These are phyloP conservation scores for Amanita fuliginea DNA, from an alignment of 768 basidiomycete species.

Conservation along the genomic window DNA sequence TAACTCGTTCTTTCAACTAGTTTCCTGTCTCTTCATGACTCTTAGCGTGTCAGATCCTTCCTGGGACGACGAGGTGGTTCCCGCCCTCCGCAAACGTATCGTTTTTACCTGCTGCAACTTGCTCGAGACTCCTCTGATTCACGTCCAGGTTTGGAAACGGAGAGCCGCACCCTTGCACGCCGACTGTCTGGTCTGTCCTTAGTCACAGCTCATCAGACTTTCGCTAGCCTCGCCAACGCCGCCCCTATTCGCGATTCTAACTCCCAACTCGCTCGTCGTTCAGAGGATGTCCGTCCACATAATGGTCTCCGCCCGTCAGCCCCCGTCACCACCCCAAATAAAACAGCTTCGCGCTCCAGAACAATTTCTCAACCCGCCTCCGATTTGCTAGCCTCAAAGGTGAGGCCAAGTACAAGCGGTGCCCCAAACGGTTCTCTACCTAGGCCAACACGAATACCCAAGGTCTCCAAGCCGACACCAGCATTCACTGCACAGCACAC, in stretches of 20 bases:
- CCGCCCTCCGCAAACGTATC: constrained; percentile 69
- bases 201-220: constrained; percentile 27
- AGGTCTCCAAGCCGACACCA: constrained; percentile 20
- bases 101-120: constrained; percentile 9
- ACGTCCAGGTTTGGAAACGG: constrained; percentile 60
- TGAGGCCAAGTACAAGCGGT: constrained; percentile 19
- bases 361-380: constrained; percentile 54
- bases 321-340: constrained; percentile 11
- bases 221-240: constrained; percentile 10
- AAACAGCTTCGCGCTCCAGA: constrained; percentile 38
- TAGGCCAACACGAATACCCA: constrained; percentile 43
- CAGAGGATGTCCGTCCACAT: constrained; percentile 5
- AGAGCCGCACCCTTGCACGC: constrained; percentile 67
- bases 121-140: constrained; percentile 6
- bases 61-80: constrained; percentile 81
- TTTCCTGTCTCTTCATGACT: constrained; percentile 20
- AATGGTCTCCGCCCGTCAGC: constrained; percentile 5
- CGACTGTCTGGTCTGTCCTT: constrained; percentile 70
- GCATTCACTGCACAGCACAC: constrained; percentile 12
- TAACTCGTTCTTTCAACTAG: not conserved
- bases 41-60: constrained; percentile 42
- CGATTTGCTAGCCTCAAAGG: constrained; percentile 22
- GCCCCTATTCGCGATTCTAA: constrained; percentile 6
- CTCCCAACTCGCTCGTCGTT: not conserved
- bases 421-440: constrained; percentile 16